These are phyloP conservation scores for Penicillium glabrum DNA, from an alignment of 2,329 filamentous ascomycete species.

Conservation along the genomic window DNA sequence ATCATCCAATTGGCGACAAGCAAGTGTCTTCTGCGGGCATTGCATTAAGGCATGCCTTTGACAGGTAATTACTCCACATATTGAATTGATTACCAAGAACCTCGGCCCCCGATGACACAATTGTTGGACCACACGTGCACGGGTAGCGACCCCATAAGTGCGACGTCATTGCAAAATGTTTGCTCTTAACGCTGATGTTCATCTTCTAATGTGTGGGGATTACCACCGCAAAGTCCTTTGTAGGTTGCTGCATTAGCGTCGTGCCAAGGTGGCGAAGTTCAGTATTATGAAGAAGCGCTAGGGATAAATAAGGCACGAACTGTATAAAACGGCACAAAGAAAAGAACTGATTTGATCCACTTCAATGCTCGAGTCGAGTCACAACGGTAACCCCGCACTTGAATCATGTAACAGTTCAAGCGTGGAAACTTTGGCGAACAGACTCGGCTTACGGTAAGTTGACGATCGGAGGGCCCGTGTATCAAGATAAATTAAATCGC, in stretches of 20 bases:
- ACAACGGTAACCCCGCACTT: background rate
- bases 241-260: background rate
- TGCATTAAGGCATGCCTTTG: too few species aligned
- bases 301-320: background rate
- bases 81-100: too few species aligned
- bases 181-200: background rate
- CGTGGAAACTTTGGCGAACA: background rate
- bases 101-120: too few species aligned
- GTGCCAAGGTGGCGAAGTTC: background rate
- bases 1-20: too few species aligned
- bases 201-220: background rate
- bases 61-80: too few species aligned
- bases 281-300: background rate
- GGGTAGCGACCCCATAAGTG: background rate
- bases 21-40: too few species aligned
- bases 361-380: background rate
- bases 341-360: background rate
- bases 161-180: background rate
- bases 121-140: background rate
- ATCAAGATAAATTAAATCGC: background rate
- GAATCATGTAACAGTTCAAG: background rate
- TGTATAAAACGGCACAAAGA: background rate
- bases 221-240: background rate
- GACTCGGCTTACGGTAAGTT: background rate
- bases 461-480: background rate